Base-by-base conservation (phyloP, 345 rosid species). In the Citrus sp. region DNA sequence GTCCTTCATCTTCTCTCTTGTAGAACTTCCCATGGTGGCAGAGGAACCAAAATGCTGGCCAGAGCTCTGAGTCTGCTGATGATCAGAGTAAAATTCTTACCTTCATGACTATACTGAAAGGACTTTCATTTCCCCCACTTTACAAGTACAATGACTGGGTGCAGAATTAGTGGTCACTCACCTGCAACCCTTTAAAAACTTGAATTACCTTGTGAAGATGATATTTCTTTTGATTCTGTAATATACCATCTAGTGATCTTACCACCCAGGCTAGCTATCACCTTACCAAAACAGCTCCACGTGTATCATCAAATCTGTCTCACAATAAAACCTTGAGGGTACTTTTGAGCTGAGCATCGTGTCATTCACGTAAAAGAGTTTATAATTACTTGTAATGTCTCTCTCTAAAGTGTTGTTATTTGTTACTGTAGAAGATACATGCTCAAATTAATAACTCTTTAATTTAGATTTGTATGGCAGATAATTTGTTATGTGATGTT, bases 1-100 rank as follows among this genome's bases (percentile, higher is more conserved):
- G 30, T 55, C 9, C 55, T 32, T 28, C 7, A 2, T 21, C 18
- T 32, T 21, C 34, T 66, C 24, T 34, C 14, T 51, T 32, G 46
- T 35, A 76, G 64, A 12, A 14, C 49, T 76, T 76, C 35, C 30
- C 14, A 32, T 14, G 40, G 42, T 63, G 40, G n/a, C 13, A 35
- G 32, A 54, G 54, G 64, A 76, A 54, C 24, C 37, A 13, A 51
- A 37, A n/a, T 16, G 6, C n/a, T 32, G 78, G 42, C 6, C 16
- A 22, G 37, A 49, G 42, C 78, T 49, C 70, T 14, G 54, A n/a
- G 4, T n/a, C 30, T 14, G 16, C 62, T 76, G 64, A 16, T 46
- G 16, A 34, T 66, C 54, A 59, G n/a, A 16, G 78, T 75, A 75
- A 65, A 27, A 3, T 75, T 76, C 34, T 75, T 25, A 66, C 24